These are phyloP conservation scores for Polygonum maritimum DNA, from an alignment of 148 eudicot species.

Conservation along the genomic window DNA sequence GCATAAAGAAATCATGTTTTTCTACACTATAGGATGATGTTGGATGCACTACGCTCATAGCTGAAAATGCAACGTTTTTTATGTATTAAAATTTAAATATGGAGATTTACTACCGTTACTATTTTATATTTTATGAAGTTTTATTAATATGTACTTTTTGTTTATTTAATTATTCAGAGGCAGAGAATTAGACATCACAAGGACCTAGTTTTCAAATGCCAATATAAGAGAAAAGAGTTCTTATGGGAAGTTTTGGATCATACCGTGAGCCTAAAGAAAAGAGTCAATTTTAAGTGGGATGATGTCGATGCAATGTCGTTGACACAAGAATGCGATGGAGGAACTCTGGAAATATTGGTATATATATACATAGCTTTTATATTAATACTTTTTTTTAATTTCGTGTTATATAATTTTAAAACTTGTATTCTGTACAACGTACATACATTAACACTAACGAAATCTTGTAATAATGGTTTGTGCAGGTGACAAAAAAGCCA, in stretches of 20 bases:
- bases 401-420: neutral
- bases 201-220: neutral
- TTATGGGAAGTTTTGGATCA: neutral
- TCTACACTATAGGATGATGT: no score
- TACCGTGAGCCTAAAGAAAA: neutral
- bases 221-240: neutral
- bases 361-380: neutral
- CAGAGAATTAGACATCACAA: neutral
- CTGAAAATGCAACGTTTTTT: no score
- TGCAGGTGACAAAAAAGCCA: slow-evolving; percentile 50
- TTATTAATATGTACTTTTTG: neutral
- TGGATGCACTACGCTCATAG: no score
- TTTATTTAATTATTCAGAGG: neutral
- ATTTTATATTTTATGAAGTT: neutral
- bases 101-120: no score
- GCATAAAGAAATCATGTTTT: no score
- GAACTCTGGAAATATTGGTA: neutral
- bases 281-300: neutral
- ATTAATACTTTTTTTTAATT: neutral
- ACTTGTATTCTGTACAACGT: no score
- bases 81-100: no score
- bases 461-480: neutral
- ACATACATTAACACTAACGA: neutral
- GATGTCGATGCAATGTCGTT: neutral
- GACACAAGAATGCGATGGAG: neutral